A percentile compares a stretch with the other conserved stretches of the same genome.
These are phyloP conservation scores for Petunia secreta DNA, from an alignment of 257 asterid species.

Conservation along the genomic window DNA sequence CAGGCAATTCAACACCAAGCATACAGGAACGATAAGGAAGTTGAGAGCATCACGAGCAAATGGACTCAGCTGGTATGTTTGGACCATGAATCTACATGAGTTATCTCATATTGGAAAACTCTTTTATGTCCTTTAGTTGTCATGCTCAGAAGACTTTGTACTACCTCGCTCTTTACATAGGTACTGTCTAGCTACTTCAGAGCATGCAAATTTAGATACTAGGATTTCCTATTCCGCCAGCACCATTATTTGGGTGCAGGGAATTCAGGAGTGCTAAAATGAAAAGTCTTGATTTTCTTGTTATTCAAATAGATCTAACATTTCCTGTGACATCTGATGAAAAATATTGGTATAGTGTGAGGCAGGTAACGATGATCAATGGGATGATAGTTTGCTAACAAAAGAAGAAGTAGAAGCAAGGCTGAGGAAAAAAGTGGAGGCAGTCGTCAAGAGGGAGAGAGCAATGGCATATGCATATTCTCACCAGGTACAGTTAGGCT, in stretches of 20 bases:
- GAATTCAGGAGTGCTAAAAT: neutral
- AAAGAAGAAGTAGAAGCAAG: slow-evolving; percentile 81
- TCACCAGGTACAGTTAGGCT: slow-evolving; percentile 60
- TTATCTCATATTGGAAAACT: neutral
- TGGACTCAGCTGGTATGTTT: slow-evolving; percentile 66
- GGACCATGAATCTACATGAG: slow-evolving; percentile 20
- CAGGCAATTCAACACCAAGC: slow-evolving; percentile 55
- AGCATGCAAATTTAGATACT: no score
- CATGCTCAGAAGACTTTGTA: no score
- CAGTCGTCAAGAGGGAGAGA: slow-evolving; percentile 86
- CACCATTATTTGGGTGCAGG: neutral
- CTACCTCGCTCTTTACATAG: neutral
- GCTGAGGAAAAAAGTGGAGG: slow-evolving; percentile 73
- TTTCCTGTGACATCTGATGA: neutral
- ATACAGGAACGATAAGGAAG: slow-evolving; percentile 52
- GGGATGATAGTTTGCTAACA: slow-evolving; percentile 87
- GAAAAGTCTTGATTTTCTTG: neutral
- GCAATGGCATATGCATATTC: slow-evolving; percentile 96
- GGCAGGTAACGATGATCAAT: slow-evolving; percentile 60
- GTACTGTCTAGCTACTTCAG: neutral
- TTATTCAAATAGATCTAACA: neutral
- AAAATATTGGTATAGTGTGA: slow-evolving; percentile 50
- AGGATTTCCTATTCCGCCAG: neutral
- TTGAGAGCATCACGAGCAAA: slow-evolving; percentile 67
- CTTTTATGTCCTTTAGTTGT: no score